phyloP scores from a whole-genome alignment of 78 protist genomes.

The Cavenderia fasciculata region DNA sequence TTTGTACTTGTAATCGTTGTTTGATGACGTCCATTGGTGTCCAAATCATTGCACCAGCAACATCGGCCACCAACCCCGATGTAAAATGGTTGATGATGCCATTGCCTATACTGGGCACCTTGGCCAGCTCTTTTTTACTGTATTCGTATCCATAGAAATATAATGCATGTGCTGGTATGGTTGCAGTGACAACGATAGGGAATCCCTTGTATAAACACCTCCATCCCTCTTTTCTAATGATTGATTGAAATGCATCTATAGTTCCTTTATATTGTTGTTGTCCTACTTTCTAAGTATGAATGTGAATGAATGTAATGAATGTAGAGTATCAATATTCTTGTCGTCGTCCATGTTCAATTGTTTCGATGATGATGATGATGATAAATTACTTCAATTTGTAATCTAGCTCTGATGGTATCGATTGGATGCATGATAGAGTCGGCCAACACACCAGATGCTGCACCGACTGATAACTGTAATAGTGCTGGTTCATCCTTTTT shows the following conservation, averaged over 20 bases:
- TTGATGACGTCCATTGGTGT: slow-evolving; percentile 84
- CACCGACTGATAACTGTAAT: slow-evolving; percentile 53
- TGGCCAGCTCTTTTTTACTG: slow-evolving; percentile 8
- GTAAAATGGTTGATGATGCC: slow-evolving; percentile 33
- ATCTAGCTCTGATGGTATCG: slow-evolving; percentile 79
- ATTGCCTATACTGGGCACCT: slow-evolving; percentile 18
- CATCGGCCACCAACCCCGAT: slow-evolving; percentile 70
- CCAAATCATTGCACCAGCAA: slow-evolving; percentile 77
- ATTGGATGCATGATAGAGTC: slow-evolving; percentile 78
- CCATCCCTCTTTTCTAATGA: slow-evolving; percentile 59
- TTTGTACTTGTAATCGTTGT: slow-evolving; percentile 75
- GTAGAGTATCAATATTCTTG: too few relatives aligned
- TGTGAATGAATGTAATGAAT: too few relatives aligned
- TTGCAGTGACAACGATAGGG: slow-evolving; percentile 69
- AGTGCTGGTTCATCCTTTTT: background rate
- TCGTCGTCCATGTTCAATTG: too few relatives aligned
- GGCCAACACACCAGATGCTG: slow-evolving; percentile 57
- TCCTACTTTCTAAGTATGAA: slow-evolving; percentile 42
- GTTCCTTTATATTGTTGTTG: slow-evolving; percentile 70
- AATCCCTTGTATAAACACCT: slow-evolving; percentile 72
- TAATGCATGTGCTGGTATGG: slow-evolving; percentile 85
- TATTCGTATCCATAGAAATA: slow-evolving; percentile 81
- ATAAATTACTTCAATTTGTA: slow-evolving; percentile 68
- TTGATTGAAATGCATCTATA: slow-evolving; percentile 37
- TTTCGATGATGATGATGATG: too few relatives aligned